Percentiles rank a stretch among this genome's conserved stretches.
Evolutionary conservation across 2,329 filamentous ascomycete genomes (phyloP).

Genomic region (Fusarium sp.): DNA sequence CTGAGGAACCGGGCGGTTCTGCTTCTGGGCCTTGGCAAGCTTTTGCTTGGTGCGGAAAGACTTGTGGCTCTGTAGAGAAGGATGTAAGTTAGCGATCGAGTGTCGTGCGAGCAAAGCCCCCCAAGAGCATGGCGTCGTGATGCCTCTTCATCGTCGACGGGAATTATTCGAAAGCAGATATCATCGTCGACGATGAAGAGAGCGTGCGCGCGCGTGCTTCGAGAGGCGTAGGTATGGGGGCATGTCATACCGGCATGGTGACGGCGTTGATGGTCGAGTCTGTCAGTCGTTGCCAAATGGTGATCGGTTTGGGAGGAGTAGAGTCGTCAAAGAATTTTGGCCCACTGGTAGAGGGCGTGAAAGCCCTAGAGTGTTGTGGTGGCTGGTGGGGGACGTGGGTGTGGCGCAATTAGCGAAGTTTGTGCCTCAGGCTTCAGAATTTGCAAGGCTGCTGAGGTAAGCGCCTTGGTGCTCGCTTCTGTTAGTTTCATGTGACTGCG

Average conservation of each 20-base stretch:
- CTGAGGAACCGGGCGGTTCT: conserved; percentile 99
- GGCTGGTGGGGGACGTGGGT: conserved; percentile 14
- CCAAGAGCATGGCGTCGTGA: conserved; percentile 13
- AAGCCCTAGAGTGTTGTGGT: conserved; percentile 51
- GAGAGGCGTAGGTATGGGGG: conserved; percentile 14
- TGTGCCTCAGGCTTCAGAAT: conserved; percentile 30
- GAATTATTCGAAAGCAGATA: conserved; percentile 7
- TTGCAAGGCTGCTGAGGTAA: conserved; percentile 15
- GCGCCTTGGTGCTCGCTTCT: not conserved
- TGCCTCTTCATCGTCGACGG: conserved; percentile 17
- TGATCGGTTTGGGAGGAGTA: conserved; percentile 49
- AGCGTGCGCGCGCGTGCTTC: conserved; percentile 18
- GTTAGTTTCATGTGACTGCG: conserved; percentile 11
- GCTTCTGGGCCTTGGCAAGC: conserved; percentile 99
- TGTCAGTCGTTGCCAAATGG: conserved; percentile 49
- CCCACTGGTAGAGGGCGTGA: conserved; percentile 50
- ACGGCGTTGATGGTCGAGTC: conserved; percentile 54
- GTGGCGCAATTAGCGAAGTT: conserved; percentile 1
- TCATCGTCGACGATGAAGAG: conserved; percentile 27
- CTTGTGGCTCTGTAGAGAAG: conserved; percentile 86
- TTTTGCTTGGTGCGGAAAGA: conserved; percentile 99
- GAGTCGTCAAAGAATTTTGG: conserved; percentile 50
- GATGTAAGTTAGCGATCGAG: conserved; percentile 42
- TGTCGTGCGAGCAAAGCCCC: conserved; percentile 16
- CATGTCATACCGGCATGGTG: conserved; percentile 57